A percentile compares a stretch with the other conserved stretches of the same genome.
phyloP scores from a whole-genome alignment of 176 grass and related monocot genomes.

The Rhynchospora breviuscula region DNA sequence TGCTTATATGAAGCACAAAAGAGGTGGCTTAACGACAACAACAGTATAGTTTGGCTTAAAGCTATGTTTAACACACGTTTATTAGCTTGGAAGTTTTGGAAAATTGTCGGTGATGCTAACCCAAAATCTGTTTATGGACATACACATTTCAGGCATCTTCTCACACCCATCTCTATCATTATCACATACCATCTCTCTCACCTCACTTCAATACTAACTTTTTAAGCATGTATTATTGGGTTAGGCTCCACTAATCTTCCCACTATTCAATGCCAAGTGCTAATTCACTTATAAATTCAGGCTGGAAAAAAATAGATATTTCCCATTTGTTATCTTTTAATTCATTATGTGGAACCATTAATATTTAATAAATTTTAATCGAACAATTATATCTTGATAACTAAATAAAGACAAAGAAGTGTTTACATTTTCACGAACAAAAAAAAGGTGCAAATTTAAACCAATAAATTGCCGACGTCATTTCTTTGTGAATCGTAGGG shows the following conservation, averaged over 20 bases:
- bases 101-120: conserved; percentile 27
- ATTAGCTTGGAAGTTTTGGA: conserved; percentile 19
- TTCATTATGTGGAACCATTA: neutral
- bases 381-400: neutral
- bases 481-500: neutral
- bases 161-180: neutral
- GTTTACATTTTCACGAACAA: neutral
- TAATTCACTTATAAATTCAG: neutral
- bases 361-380: neutral
- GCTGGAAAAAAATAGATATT: neutral
- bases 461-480: neutral
- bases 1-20: neutral
- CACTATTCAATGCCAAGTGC: conserved; percentile 9
- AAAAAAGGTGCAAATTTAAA: neutral
- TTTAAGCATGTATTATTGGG: neutral
- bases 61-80: conserved; percentile 19
- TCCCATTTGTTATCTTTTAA: neutral
- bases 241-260: neutral
- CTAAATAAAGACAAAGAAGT: neutral
- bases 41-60: conserved; percentile 22
- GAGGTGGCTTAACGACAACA: neutral
- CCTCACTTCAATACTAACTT: neutral
- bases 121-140: conserved; percentile 12
- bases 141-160: conserved; percentile 1
- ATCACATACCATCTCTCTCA: neutral